Evolutionary conservation across 1,284 basidiomycete genomes (phyloP), one percentile per base, ranked within the genome.

Genomic region (Fomitopsis palustris): DNA sequence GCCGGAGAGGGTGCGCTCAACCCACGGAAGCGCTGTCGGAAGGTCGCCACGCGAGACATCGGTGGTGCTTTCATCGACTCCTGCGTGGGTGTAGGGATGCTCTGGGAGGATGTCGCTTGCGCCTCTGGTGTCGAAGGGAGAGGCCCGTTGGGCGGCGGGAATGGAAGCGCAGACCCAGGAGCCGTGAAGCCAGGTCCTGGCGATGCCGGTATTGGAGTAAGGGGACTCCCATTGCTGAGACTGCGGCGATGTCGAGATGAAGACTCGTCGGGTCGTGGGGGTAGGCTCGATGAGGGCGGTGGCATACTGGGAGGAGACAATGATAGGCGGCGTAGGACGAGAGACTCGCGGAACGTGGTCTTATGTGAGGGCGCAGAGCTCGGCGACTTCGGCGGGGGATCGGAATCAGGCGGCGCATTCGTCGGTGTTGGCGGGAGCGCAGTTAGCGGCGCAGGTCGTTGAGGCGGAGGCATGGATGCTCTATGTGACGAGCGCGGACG

Each of bases 381-480:
- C 14, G 65, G 61, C n/a, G 63, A 59, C 21, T 62, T 62, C 35
- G 61, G 62, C 2, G 61, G 65, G 31, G 61, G 63, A 9, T 62
- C 55, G 6, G 54, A 58, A 1, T 69, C 62, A 16, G 14, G 2
- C 8, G 31, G 8, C n/a, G 29, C 31, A 14, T n/a, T 27, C 4
- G 68, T 69, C 2, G 87, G 87, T 4, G 87, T 83, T 57, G 86
- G 86, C 31, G 88, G 88, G 12, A 87, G 81, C 8, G 88, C 87
- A 56, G 79, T 80, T 19, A 78, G 85, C 0, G 88, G 88, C 5
- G 86, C 81, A 37, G 88, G 88, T 12, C 86, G 82, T 53, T 81
- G 82, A 3, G 88, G 87, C 9, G 86, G 86, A 2, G 86, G 86
- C 69, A 87, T 79, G 4, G 86, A 88, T 35, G 76, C 68, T 47